Base-by-base conservation (phyloP, 768 basidiomycete genomes). In the Mycena belliarum region DNA sequence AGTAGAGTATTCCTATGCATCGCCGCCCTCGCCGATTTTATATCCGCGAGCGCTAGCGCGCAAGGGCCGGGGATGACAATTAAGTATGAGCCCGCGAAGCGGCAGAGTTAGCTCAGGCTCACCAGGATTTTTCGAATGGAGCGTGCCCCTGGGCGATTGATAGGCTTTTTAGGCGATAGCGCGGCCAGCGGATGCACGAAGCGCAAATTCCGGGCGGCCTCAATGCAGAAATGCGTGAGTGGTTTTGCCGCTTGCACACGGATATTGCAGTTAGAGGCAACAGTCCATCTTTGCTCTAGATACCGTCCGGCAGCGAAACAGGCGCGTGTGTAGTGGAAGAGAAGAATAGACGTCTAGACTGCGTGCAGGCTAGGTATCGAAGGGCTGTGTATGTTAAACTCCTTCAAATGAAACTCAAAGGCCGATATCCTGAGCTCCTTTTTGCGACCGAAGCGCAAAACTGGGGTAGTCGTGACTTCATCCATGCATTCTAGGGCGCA, bases 321-420 rank as follows among this genome's bases (percentile, higher is more conserved):
- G 15, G 16, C 1, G 6, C n/a, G 25, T n/a, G 33, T 35, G 33
- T 23, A 18, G 2, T 50, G 48, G 41, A 57, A 26, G n/a, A 16
- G 14, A 7, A 20, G 38, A 76, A 38, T 64, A 52, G 18, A 25
- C 54, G 41, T 55, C 46, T 55, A 41, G 47, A n/a, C 21, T 49
- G 47, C n/a, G 23, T 42, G 54, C 49, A 55, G 57, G 63, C 75
- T 78, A 49, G 73, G 26, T 15, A 50, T 58, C 33, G 60, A 55
- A 47, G 38, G 11, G n/a, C 28, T 6, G 23, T 33, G 57, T 58
- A 46, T 52, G 65, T 41, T 59, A 59, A 55, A 56, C 25, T 49
- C 28, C 43, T 46, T 9, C 26, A 11, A 51, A 49, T 25, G 32
- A 32, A 43, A 38, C 4, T 16, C 6, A 32, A 32, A 32, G 29